Evolutionary conservation across 208 protist genomes (phyloP), one percentile per base, ranked within the genome.

Genomic region (Trypanosoma mega): DNA sequence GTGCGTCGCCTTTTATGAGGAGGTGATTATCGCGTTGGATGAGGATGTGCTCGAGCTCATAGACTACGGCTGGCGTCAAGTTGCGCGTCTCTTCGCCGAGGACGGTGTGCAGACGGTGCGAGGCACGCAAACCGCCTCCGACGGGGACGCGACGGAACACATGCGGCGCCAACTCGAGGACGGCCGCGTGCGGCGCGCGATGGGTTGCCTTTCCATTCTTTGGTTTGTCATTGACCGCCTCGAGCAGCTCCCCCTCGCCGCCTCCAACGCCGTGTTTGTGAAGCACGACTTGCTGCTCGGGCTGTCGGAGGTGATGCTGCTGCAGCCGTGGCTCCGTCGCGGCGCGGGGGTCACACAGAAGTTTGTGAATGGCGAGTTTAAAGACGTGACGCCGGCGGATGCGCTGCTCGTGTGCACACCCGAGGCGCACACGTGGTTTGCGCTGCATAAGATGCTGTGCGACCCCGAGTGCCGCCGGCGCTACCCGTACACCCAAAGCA

Each of bases 211-310:
- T 14, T 94, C 91, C 3, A 78, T 94, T 53, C 58, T 96, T 61
- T 96, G 91, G 88, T 94, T 94, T 58, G 73, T 94, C 24, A 76
- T 93, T 46, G 91, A 96, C 56, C 82, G 82, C 5, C 72, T 96
- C 0, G 70, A 76, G 12, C 62, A 72, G 2, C 72, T 94, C 18
- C 87, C 87, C 14, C 66, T 96, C 31, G 74, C 86, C 4, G 91
- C 74, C 2, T 78, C 77, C 31, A 94, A 93, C 61, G 58, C 53
- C 4, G 67, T 95, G 8, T 69, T 95, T 18, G 56, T 78, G 20
- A 94, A 93, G 63, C 87, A 94, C 57, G 91, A 96, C 59, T 72
- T 96, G n/a, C 78, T 79, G 1, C 68, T 90, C 2, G 87, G 87
- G 0, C 58, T 96, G n/a, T 53, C 83, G 7, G 84, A 90, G 55